These are phyloP conservation scores for Didymella segeticola DNA, from an alignment of 2,329 filamentous ascomycete species.

Conservation along the genomic window DNA sequence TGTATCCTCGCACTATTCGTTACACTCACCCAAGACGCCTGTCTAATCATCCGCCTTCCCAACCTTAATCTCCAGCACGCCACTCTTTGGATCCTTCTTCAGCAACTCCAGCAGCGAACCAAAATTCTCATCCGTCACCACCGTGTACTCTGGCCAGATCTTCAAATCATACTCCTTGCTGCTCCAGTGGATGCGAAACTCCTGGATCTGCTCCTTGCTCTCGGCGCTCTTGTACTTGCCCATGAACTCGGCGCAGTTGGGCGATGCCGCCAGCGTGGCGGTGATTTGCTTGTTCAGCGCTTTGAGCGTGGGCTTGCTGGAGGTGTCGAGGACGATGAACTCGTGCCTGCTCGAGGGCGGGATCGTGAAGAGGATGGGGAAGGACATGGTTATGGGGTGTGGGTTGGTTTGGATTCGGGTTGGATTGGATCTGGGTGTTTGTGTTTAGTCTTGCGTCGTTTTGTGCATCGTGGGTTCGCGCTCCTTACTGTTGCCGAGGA, in stretches of 20 bases:
- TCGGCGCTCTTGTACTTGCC: slow-evolving; percentile 39
- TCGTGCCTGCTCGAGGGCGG: slow-evolving; percentile 44
- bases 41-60: slow-evolving; percentile 31
- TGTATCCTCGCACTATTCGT: no score
- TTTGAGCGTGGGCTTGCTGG: slow-evolving; percentile 34
- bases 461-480: not conserved
- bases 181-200: slow-evolving; percentile 43
- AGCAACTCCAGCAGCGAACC: slow-evolving; percentile 39
- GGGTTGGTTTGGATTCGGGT: no score
- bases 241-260: slow-evolving; percentile 39
- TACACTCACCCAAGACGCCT: no score
- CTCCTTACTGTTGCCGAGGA: no score
- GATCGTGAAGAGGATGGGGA: slow-evolving; percentile 45
- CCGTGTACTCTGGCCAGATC: slow-evolving; percentile 45
- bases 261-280: slow-evolving; percentile 24
- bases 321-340: slow-evolving; percentile 36
- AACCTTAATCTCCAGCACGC: slow-evolving; percentile 44
- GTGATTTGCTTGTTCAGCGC: slow-evolving; percentile 43
- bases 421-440: no score
- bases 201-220: slow-evolving; percentile 35
- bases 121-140: slow-evolving; percentile 43
- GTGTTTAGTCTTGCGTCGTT: not conserved
- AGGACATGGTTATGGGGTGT: slow-evolving; percentile 22
- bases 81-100: slow-evolving; percentile 31
- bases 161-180: slow-evolving; percentile 36